These are phyloP conservation scores for Spathaspora hagerdaliae DNA, from an alignment of 805 yeast genomes.

Conservation along the genomic window DNA sequence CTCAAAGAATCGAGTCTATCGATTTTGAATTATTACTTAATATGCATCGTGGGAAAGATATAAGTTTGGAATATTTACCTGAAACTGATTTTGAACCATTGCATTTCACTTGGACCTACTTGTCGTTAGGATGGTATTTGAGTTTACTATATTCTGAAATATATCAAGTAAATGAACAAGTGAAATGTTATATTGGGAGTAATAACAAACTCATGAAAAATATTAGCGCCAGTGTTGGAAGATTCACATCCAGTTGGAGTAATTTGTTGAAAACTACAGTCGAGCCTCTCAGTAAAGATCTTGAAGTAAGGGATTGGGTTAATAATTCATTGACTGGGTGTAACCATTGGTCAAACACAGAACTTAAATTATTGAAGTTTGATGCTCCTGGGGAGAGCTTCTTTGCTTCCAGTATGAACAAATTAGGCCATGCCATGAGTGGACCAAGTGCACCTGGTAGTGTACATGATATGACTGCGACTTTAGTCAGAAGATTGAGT, in stretches of 20 bases:
- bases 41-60: slow-evolving; percentile 19
- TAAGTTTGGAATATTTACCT: slow-evolving; percentile 41
- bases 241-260: slow-evolving; percentile 36
- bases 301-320: slow-evolving; percentile 15
- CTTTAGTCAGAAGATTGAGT: slow-evolving; percentile 45
- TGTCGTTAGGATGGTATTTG: slow-evolving; percentile 73
- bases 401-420: slow-evolving; percentile 13
- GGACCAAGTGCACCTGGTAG: neutral
- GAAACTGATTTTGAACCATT: slow-evolving; percentile 33
- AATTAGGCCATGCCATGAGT: neutral
- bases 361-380: slow-evolving; percentile 48
- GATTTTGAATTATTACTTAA: slow-evolving; percentile 22
- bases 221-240: slow-evolving; percentile 33
- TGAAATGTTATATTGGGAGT: slow-evolving; percentile 17
- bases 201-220: slow-evolving; percentile 37
- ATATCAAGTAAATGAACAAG: slow-evolving; percentile 27
- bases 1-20: slow-evolving; percentile 39
- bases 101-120: slow-evolving; percentile 57
- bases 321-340: slow-evolving; percentile 28
- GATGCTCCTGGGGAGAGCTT: slow-evolving; percentile 18
- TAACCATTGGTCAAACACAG: slow-evolving; percentile 53
- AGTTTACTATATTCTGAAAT: slow-evolving; percentile 61
- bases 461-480: slow-evolving; percentile 19
- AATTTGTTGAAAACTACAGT: slow-evolving; percentile 21
- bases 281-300: slow-evolving; percentile 6